These are phyloP conservation scores for Dalbergia oliveri DNA, from an alignment of 306 rosid genomes.

Conservation along the genomic window DNA sequence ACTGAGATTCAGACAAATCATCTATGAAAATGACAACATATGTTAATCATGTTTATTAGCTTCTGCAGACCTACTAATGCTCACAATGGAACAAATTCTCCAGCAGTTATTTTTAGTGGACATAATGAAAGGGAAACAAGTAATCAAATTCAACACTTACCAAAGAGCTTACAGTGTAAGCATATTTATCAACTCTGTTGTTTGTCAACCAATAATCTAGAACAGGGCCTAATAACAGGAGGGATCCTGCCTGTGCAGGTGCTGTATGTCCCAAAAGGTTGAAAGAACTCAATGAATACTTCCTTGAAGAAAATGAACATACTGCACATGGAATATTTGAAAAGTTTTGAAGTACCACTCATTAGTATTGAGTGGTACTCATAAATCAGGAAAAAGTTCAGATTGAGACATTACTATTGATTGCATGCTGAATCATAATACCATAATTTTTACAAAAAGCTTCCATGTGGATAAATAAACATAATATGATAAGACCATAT, in stretches of 20 bases:
- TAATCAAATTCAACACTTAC: conserved; percentile 53
- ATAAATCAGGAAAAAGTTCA: not conserved
- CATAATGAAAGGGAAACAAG: too few relatives aligned
- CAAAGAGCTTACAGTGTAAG: conserved; percentile 56
- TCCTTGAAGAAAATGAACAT: conserved; percentile 92
- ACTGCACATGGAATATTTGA: conserved; percentile 62
- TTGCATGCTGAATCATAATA: conserved; percentile 23
- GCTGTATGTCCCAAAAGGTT: conserved; percentile 94
- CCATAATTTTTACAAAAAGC: not conserved
- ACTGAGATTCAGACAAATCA: not conserved
- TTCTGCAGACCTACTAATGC: too few relatives aligned
- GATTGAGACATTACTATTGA: not conserved
- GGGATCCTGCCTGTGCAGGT: conserved; percentile 85
- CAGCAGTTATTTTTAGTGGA: too few relatives aligned
- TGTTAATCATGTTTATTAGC: too few relatives aligned
- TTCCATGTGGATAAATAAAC: not conserved
- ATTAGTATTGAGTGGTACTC: conserved; percentile 22
- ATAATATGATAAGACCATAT: too few relatives aligned
- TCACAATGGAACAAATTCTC: too few relatives aligned
- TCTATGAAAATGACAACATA: not conserved
- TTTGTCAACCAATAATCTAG: conserved; percentile 89
- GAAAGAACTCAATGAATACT: conserved; percentile 88
- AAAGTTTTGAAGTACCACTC: too few relatives aligned
- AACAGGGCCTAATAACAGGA: conserved; percentile 74
- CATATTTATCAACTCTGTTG: conserved; percentile 70